Evolutionary conservation across 2,329 filamentous ascomycete species (phyloP), one percentile per base, ranked within the genome.

Genomic region (Xylariaceae sp.): DNA sequence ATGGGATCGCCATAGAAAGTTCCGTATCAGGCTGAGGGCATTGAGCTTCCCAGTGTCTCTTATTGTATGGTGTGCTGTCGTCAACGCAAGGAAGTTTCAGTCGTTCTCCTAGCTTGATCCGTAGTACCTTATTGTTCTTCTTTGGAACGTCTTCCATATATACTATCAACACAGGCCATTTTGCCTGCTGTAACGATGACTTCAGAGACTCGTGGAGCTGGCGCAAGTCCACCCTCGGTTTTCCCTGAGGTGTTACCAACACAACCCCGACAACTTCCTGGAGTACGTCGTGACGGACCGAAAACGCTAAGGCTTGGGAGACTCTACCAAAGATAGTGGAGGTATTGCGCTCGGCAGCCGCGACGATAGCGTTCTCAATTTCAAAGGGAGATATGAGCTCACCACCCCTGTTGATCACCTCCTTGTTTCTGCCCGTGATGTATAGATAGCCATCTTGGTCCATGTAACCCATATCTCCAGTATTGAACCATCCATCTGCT

Each of bases 311-410:
- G 1, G 77, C 77, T 56, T 81, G 76, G 14, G 69, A 71, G 3
- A 85, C 71, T 2, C 78, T 74, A 4, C 78, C 77, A 52, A 72
- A 76, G 16, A 81, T 76, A 0, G 74, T 72, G 1, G 78, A 79
- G 4, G 71, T 69, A 3, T 69, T 63, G 14, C 75, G 70, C 44
- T 74, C 70, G 3, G 79, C 74, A 10, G 79, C 77, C 1, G 76
- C 71, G 43, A 83, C 71, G 54, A 84, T 78, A 9, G 81, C 81
- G 60, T 84, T 79, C 62, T 84, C 82, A n/a, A 85, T 76, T 62
- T 85, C 82, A 51, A 84, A 82, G 0, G 82, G 81, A 3, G 80
- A 83, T 54, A 85, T 83, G n/a, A 84, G 74, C 64, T 85, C 82
- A 32, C 82, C 81, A 37, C 81, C 82, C 10, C 81, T 77, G 63